A percentile compares a stretch with the other conserved stretches of the same genome.
phyloP scores from a whole-genome alignment of 495 filamentous ascomycete species.

The Ascobolus immersus region DNA sequence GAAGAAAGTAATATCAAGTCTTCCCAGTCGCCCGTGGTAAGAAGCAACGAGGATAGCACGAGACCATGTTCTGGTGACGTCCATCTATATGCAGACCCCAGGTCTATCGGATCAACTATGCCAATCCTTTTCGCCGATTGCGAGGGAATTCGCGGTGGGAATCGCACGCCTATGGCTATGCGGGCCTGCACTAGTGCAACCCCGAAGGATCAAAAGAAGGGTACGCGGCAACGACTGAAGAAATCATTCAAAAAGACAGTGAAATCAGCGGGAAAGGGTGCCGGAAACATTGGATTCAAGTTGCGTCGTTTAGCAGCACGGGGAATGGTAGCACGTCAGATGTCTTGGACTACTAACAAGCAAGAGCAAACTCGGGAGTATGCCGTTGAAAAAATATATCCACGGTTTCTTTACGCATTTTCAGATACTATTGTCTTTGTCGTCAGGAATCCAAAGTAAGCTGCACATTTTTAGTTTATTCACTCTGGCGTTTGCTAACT shows the following conservation, averaged over 20 bases:
- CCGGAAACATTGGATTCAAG: constrained; percentile 1
- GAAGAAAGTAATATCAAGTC: constrained; percentile 12
- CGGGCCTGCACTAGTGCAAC: too few species aligned
- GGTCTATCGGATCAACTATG: constrained; percentile 18
- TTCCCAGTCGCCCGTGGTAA: constrained; percentile 17
- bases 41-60: constrained; percentile 14
- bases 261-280: constrained; percentile 10
- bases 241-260: too few species aligned
- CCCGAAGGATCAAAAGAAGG: too few species aligned
- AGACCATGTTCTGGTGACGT: constrained; percentile 35
- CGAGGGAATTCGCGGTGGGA: constrained; percentile 11
- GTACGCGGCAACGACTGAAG: too few species aligned
- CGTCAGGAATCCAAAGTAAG: constrained; percentile 14
- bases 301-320: neutral
- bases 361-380: constrained; percentile 6
- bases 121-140: constrained; percentile 15
- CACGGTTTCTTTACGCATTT: constrained; percentile 18
- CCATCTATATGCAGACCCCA: constrained; percentile 36
- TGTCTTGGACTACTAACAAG: neutral
- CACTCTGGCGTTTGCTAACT: too few species aligned
- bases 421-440: constrained; percentile 18
- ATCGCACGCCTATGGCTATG: constrained; percentile 17
- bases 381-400: constrained; percentile 16
- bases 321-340: too few species aligned
- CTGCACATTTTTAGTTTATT: too few species aligned